Base-by-base conservation (phyloP, 306 rosid species). In the Rosa chinensis region DNA sequence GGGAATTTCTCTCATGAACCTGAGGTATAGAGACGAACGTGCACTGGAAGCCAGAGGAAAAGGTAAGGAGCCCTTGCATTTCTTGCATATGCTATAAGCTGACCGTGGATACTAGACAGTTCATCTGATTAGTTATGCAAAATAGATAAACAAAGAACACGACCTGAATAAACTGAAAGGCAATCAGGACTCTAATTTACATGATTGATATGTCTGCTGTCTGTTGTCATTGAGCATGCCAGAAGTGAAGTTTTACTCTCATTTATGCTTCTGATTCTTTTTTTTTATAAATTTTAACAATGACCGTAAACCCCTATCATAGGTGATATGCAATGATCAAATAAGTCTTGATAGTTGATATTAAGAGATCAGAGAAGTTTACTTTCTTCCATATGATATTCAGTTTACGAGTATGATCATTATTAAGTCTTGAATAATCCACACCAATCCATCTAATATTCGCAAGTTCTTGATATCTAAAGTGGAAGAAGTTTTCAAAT, bases 11-110 rank as follows among this genome's bases (percentile, higher is more conserved):
- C 97, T 95, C 75, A 95, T 95, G 99, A 95, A 95, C 72, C 85
- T 95, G 87, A 88, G 99, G 82, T 95, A 95, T 78, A 88, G 99
- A 87, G 92, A 95, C 58, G 99, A 95, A 79, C 93, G 97, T 45
- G 95, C 98, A 9, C 6, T 83, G 61, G 97, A 90, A 82, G 44
- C 90, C 21, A 86, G 96, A 77, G 93, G 85, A 66, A 95, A 93
- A 87, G 96, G 99, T 95, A 82, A 14, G 79, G 70, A 74, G 75
- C 62, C 85, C 76, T 69, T 80, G 73, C 59, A 59, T 70, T 64
- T 66, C 72, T 71, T 86, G 66, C 68, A 20, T 76, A 23, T 39
- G 20, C 6, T 81, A 13, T 53, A 50, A 81, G 67, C 18, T 59
- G 72, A 56, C 58, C 47, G 53, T 49, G 20, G 23, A 62, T 66